phyloP scores from a whole-genome alignment of 768 basidiomycete genomes.

The Serendipita indica region DNA sequence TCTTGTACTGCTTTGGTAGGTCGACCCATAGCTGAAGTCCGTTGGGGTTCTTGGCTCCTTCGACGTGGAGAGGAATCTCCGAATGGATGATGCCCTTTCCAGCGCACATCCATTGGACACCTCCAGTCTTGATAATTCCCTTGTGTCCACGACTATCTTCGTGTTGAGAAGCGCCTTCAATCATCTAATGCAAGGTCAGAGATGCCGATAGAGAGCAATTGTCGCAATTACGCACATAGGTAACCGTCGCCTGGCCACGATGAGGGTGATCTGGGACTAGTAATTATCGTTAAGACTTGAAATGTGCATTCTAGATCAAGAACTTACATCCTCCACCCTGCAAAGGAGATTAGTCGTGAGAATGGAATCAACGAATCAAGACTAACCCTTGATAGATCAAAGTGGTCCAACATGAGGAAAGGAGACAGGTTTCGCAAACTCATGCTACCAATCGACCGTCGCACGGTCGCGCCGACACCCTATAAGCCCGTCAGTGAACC shows the following conservation, averaged over 20 bases:
- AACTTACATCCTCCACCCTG: conserved; percentile 8
- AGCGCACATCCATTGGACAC: conserved; percentile 92
- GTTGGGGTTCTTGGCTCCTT: conserved; percentile 51
- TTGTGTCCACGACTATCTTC: conserved; percentile 86
- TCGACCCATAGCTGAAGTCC: conserved; percentile 86
- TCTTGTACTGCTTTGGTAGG: conserved; percentile 66
- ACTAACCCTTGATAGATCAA: neutral
- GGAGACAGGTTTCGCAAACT: conserved; percentile 69
- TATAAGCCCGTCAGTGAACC: neutral
- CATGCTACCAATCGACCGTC: conserved; percentile 70
- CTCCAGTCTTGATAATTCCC: conserved; percentile 61
- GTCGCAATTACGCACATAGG: neutral
- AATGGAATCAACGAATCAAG: neutral
- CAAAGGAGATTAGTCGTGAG: conserved; percentile 21
- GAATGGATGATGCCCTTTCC: conserved; percentile 51
- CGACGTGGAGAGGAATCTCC: conserved; percentile 74
- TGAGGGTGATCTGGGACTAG: conserved; percentile 79
- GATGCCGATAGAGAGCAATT: neutral
- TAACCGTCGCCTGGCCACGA: conserved; percentile 69
- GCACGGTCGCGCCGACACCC: conserved; percentile 56
- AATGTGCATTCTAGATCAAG: conserved; percentile 20
- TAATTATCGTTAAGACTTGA: neutral
- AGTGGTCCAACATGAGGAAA: conserved; percentile 52
- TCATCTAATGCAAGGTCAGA: conserved; percentile 3
- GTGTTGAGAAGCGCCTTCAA: conserved; percentile 50